phyloP scores from a whole-genome alignment of 768 basidiomycete species.

The Mycena metata region DNA sequence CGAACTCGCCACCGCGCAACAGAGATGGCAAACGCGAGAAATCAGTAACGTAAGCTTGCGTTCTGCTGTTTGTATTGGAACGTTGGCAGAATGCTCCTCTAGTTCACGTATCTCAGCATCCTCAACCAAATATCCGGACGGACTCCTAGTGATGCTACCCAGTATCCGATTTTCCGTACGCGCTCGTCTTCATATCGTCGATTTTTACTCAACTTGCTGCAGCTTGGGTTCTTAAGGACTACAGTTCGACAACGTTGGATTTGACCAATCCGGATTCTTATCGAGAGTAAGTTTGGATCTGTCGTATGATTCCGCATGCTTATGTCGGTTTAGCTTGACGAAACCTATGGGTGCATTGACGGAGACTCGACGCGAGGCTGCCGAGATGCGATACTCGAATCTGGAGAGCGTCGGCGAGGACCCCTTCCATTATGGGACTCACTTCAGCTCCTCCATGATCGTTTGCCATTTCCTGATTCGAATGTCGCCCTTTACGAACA shows the following conservation, averaged over 20 bases:
- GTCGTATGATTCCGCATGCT: slow-evolving; percentile 10
- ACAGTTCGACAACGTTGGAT: slow-evolving; percentile 78
- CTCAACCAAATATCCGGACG: slow-evolving; percentile 93
- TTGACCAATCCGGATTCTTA: slow-evolving; percentile 71
- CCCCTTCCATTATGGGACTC: slow-evolving; percentile 95
- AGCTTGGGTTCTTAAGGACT: slow-evolving; percentile 95
- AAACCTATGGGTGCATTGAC: slow-evolving; percentile 95
- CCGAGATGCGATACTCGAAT: slow-evolving; percentile 79
- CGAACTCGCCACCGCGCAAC: slow-evolving; percentile 78
- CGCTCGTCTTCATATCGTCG: slow-evolving; percentile 10
- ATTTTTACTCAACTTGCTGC: slow-evolving; percentile 19
- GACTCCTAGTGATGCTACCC: slow-evolving; percentile 94
- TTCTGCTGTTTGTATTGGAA: background rate
- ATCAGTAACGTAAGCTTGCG: slow-evolving; percentile 83
- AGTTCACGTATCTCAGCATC: slow-evolving; percentile 93
- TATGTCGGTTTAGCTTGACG: slow-evolving; percentile 65
- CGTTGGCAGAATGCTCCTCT: background rate
- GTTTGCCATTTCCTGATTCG: slow-evolving; percentile 95
- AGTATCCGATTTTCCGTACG: slow-evolving; percentile 93
- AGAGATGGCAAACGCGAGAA: slow-evolving; percentile 90
- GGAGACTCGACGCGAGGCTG: slow-evolving; percentile 78
- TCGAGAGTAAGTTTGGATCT: slow-evolving; percentile 72
- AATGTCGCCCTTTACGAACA: slow-evolving; percentile 90
- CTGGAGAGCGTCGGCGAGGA: slow-evolving; percentile 85
- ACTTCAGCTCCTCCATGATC: slow-evolving; percentile 97